A percentile compares a stretch with the other conserved stretches of the same genome.
Evolutionary conservation across 2,329 filamentous ascomycete genomes (phyloP).

Genomic region (Fusarium anguioides): DNA sequence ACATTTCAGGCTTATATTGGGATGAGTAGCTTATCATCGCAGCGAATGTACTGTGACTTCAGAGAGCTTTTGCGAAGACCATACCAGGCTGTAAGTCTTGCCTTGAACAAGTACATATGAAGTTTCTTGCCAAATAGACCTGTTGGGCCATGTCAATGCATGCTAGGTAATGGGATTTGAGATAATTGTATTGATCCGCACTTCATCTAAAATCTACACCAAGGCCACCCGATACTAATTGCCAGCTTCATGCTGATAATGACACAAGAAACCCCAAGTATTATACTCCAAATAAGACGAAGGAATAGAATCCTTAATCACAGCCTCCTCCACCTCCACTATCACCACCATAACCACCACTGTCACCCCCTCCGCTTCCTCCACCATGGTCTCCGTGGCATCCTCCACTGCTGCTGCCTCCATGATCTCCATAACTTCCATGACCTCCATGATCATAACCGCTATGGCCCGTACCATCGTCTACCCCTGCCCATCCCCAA

Average conservation of each 20-base stretch:
- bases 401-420: constrained; percentile 1
- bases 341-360: not conserved
- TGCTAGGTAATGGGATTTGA: not conserved
- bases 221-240: not conserved
- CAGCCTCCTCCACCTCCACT: not conserved
- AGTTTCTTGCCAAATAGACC: too few relatives aligned
- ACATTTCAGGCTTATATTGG: too few relatives aligned
- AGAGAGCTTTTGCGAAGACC: too few relatives aligned
- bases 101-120: too few relatives aligned
- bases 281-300: not conserved
- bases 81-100: too few relatives aligned
- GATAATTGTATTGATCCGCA: not conserved
- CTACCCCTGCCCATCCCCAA: constrained; percentile 13
- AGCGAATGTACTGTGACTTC: too few relatives aligned
- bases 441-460: not conserved
- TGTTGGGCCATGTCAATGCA: not conserved
- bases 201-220: not conserved
- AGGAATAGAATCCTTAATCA: not conserved
- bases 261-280: not conserved
- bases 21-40: too few relatives aligned
- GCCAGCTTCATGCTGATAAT: not conserved
- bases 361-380: not conserved
- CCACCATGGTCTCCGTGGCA: not conserved
- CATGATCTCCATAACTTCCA: not conserved
- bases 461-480: not conserved